Evolutionary conservation across 2,329 filamentous ascomycete genomes (phyloP), one percentile per base, ranked within the genome.

Genomic region (Xylogone sp.): DNA sequence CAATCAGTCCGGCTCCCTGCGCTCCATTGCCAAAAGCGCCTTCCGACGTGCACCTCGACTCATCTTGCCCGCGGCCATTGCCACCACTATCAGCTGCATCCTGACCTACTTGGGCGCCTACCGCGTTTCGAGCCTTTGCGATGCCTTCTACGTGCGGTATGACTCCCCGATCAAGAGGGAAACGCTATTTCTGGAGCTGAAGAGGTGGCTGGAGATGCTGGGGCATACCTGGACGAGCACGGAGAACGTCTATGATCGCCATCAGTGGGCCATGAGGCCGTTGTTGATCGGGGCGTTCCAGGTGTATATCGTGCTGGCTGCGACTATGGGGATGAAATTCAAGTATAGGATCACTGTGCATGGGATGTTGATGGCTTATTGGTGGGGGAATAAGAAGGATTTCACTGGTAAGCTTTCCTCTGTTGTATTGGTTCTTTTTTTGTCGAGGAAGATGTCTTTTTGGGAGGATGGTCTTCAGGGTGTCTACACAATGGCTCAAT

Each of bases 261-360:
- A 80, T 53, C 79, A 82, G 57, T 83, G 80, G 80, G 81, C 79
- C 12, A 62, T 83, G 22, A 57, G 78, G 6, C 77, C 77, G n/a
- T 64, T 83, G 24, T 67, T 83, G 24, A 74, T 73, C 56, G 79
- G 77, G 5, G 79, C 76, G 31, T 73, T 83, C 66, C 69, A 75
- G 64, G 73, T 82, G 13, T 83, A 82, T 55, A 71, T 74, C 43
- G 74, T 76, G 47, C 67, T 83, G 52, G 63, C 81, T 27, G 75
- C 75, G 2, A 79, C 77, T 0, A 71, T 73, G 24, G 74, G 75
- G 52, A 69, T 79, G 53, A 74, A 72, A 48, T 68, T 76, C 3
- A 65, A 67, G 44, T 80, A 75, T 59, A 70, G 80, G 44, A 75
- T 80, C 66, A 64, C 75, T 51, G 67, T 75, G 27, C 57, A 75